Percentiles rank a stretch among this genome's conserved stretches.
These are phyloP conservation scores for Penicillium angulare DNA, from an alignment of 495 filamentous ascomycete genomes.

Conservation along the genomic window DNA sequence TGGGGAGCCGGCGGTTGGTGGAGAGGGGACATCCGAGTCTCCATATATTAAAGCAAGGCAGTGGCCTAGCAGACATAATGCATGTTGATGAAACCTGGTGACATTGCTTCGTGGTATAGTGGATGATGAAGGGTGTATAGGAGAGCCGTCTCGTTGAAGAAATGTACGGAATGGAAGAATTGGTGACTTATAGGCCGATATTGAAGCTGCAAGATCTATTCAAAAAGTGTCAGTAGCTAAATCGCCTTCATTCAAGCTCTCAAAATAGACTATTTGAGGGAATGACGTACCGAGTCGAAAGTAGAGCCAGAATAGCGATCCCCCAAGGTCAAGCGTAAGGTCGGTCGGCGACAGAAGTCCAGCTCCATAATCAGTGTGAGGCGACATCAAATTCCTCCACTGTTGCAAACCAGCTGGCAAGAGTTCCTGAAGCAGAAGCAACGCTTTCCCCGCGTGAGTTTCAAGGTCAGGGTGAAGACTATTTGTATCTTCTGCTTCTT, in stretches of 20 bases:
- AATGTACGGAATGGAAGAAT: constrained; percentile 21
- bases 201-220: constrained; percentile 22
- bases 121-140: constrained; percentile 4
- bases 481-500: constrained; percentile 16
- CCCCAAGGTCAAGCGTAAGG: constrained; percentile 15
- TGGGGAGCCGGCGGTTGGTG: constrained; percentile 7
- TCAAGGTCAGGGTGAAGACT: constrained; percentile 10
- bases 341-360: neutral
- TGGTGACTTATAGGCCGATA: constrained; percentile 11
- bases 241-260: too few relatives aligned
- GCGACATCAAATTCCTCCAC: constrained; percentile 12
- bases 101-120: neutral
- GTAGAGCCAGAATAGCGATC: constrained; percentile 23
- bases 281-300: constrained; percentile 19
- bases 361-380: constrained; percentile 1
- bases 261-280: too few relatives aligned
- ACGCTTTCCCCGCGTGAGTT: constrained; percentile 11
- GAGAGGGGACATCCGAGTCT: constrained; percentile 11
- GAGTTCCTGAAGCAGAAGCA: constrained; percentile 19
- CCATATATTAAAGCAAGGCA: constrained; percentile 21
- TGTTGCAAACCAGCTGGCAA: constrained; percentile 15
- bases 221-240: neutral
- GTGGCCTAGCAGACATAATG: constrained; percentile 20
- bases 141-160: constrained; percentile 21
- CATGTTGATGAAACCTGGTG: constrained; percentile 18